These are phyloP conservation scores for Cucurbita maxima DNA, from an alignment of 306 rosid species.

Conservation along the genomic window DNA sequence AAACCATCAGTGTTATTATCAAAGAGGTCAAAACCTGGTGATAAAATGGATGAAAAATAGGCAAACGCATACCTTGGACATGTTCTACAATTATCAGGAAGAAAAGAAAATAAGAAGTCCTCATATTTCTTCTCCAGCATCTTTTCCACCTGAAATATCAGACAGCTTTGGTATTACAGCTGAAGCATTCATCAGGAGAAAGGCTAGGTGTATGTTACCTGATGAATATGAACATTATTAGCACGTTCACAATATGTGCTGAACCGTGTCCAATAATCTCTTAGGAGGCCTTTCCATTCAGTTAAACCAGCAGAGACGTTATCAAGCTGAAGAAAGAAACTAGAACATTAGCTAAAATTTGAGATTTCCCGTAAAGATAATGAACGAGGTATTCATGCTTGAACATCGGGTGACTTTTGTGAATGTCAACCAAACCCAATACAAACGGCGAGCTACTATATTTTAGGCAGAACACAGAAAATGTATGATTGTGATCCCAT, in stretches of 20 bases:
- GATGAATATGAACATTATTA: constrained; percentile 60
- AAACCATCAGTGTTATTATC: background rate
- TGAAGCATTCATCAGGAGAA: background rate
- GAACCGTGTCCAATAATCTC: constrained; percentile 91
- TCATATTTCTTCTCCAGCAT: constrained; percentile 88
- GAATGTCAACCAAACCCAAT: background rate
- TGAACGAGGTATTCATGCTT: background rate
- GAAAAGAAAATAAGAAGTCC: constrained; percentile 50
- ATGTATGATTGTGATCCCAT: background rate
- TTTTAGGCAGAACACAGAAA: background rate
- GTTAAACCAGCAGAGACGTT: constrained; percentile 92
- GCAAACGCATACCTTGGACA: constrained; percentile 63
- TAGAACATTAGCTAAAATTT: background rate
- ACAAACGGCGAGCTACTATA: background rate
- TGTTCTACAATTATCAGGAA: constrained; percentile 44
- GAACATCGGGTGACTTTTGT: background rate
- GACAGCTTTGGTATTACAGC: background rate
- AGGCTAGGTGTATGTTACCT: constrained; percentile 23
- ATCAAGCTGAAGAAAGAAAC: constrained; percentile 54
- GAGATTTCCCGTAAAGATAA: background rate
- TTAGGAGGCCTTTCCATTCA: constrained; percentile 96
- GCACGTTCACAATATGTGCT: constrained; percentile 67
- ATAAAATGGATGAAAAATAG: background rate
- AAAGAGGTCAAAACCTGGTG: background rate
- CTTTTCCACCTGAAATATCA: constrained; percentile 70